phyloP scores from a whole-genome alignment of 441 rosid genomes.

The Corymbia calophylla region DNA sequence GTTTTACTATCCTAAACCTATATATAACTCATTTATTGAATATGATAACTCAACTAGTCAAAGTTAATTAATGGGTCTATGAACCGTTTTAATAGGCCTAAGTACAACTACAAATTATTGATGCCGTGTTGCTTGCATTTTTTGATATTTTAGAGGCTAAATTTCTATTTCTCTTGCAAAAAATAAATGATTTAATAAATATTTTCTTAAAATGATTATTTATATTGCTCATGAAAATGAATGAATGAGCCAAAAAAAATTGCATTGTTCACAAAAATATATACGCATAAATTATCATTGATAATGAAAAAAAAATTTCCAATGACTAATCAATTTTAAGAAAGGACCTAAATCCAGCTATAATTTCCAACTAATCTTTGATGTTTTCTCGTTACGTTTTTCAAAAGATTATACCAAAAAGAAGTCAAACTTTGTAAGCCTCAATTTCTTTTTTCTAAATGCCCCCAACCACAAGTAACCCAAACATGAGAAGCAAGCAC shows the following conservation, averaged over 20 bases:
- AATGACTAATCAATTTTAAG: too few relatives aligned
- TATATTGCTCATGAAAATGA: not conserved
- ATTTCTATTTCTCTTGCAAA: too few relatives aligned
- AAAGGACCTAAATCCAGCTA: not conserved
- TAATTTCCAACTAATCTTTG: not conserved
- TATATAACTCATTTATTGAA: not conserved
- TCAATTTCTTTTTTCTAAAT: not conserved
- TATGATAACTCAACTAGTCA: not conserved
- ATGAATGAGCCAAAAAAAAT: fast-evolving
- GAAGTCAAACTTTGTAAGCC: not conserved
- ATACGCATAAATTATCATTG: too few relatives aligned
- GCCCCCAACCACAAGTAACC: not conserved
- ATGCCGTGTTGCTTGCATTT: not conserved
- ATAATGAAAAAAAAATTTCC: too few relatives aligned
- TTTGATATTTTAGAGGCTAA: not conserved
- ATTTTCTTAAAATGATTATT: too few relatives aligned
- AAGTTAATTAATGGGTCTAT: not conserved
- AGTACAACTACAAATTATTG: not conserved
- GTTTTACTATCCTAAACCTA: too few relatives aligned
- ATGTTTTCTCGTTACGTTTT: not conserved
- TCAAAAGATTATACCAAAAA: not conserved
- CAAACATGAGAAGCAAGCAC: not conserved
- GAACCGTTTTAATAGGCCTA: not conserved
- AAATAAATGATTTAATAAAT: not conserved
- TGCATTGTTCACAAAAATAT: too few relatives aligned